phyloP scores from a whole-genome alignment of 495 filamentous ascomycete genomes.

The Immersiella caudata region DNA sequence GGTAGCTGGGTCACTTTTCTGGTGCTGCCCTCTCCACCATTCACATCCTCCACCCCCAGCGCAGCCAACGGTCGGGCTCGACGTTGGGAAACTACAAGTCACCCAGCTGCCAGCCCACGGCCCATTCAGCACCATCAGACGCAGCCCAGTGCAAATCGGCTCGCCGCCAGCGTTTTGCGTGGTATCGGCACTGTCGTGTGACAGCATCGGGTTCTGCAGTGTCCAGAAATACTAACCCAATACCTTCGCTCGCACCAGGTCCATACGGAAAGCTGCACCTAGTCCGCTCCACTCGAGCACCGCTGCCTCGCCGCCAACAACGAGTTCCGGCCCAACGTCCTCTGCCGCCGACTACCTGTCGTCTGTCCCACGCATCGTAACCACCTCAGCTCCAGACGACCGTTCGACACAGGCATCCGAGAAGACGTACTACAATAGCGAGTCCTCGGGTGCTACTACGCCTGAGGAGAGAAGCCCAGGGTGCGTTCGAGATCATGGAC shows the following conservation, averaged over 20 bases:
- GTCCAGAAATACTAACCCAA: slow-evolving; percentile 43
- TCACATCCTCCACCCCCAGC: background rate
- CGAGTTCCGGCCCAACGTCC: slow-evolving; percentile 46
- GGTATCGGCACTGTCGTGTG: slow-evolving; percentile 38
- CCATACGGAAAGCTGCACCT: slow-evolving; percentile 42
- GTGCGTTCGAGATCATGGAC: slow-evolving; percentile 34
- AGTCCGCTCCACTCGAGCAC: slow-evolving; percentile 48
- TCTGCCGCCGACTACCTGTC: slow-evolving; percentile 40
- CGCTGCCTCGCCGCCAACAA: slow-evolving; percentile 41
- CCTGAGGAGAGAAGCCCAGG: slow-evolving; percentile 38
- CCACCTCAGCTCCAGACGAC: slow-evolving; percentile 37
- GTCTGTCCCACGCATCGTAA: slow-evolving; percentile 42
- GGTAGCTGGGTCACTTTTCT: slow-evolving; percentile 9
- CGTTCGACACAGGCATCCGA: slow-evolving; percentile 26
- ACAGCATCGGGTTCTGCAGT: slow-evolving; percentile 38
- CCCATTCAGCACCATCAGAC: slow-evolving; percentile 15
- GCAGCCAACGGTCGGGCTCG: slow-evolving; percentile 1
- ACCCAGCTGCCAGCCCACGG: no score
- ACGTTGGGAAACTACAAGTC: slow-evolving; percentile 13
- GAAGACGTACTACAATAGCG: slow-evolving; percentile 41
- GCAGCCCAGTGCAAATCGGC: slow-evolving; percentile 23
- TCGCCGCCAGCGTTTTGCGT: slow-evolving; percentile 25
- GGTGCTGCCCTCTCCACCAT: background rate
- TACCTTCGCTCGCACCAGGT: slow-evolving; percentile 37
- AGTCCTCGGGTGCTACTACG: slow-evolving; percentile 39